Conservation (phyloP, 129 eudicot genomes). For the Ambrosia artemisiifolia region DNA sequence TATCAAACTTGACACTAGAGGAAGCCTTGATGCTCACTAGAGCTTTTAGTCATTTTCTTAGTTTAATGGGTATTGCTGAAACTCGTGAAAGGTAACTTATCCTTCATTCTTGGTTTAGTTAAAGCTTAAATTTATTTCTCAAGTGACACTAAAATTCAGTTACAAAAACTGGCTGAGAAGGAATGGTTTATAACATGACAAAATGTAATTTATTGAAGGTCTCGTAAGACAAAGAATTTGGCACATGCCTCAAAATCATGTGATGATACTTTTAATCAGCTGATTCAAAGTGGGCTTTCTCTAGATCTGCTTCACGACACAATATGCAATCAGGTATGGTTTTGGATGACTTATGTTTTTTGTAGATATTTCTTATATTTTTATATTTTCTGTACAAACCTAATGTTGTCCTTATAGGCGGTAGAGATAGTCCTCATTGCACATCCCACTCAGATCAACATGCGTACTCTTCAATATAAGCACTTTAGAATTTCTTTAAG, state of each 20-base stretch:
- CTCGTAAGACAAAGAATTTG: conserved; percentile 49
- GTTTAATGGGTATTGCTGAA: conserved; percentile 85
- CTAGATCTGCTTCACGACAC: conserved; percentile 71
- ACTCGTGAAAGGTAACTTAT: conserved; percentile 77
- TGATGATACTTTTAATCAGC: conserved; percentile 78
- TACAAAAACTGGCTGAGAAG: conserved; percentile 2
- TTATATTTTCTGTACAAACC: conserved; percentile 1
- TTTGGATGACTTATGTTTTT: background rate
- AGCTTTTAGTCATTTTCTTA: conserved; percentile 82
- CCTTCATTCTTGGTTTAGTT: conserved; percentile 9
- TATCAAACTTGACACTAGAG: conserved; percentile 76
- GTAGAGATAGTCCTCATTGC: conserved; percentile 98
- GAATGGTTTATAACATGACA: conserved; percentile 1
- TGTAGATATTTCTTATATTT: background rate
- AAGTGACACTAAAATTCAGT: conserved; percentile 3
- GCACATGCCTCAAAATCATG: conserved; percentile 79
- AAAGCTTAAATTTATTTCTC: conserved; percentile 6
- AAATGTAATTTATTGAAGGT: conserved; percentile 42
- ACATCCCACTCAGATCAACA: conserved; percentile 94
- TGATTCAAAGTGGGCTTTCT: conserved; percentile 75
- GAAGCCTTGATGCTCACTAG: conserved; percentile 77
- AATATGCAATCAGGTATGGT: conserved; percentile 81
- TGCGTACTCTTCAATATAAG: conserved; percentile 90
- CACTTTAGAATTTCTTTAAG: conserved; percentile 89
- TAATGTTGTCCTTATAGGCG: conserved; percentile 43